These are phyloP conservation scores for Coemansia sp. DNA, from an alignment of 192 early-diverging fungal genomes.

Conservation along the genomic window DNA sequence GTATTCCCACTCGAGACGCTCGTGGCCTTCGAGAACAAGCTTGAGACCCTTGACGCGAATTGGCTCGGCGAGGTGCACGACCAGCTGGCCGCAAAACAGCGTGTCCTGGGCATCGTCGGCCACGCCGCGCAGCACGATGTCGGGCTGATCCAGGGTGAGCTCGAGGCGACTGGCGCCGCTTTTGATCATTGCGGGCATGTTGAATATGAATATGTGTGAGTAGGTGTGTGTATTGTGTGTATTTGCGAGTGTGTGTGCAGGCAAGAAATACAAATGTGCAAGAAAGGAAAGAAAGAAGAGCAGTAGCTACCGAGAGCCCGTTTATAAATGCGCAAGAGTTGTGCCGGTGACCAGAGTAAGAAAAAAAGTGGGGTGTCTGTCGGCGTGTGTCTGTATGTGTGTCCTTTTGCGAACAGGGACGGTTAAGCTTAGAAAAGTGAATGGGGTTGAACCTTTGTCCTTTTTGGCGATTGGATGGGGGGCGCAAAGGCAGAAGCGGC, in stretches of 20 bases:
- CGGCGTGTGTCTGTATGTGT: neutral
- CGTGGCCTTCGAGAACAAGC: slow-evolving; percentile 44
- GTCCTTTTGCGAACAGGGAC: neutral
- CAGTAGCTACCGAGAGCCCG: neutral
- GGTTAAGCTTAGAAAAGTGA: neutral
- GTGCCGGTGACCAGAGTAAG: neutral
- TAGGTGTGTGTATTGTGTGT: neutral
- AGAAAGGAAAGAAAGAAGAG: slow-evolving; percentile 2
- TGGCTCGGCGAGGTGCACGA: slow-evolving; percentile 51
- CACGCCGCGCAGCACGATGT: slow-evolving; percentile 52
- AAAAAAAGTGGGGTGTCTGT: neutral
- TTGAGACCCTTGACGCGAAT: slow-evolving; percentile 60
- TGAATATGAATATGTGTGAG: slow-evolving; percentile 2
- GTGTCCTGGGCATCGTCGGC: slow-evolving; percentile 40
- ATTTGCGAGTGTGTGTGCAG: neutral
- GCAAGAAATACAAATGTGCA: slow-evolving; percentile 2
- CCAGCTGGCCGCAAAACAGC: slow-evolving; percentile 60
- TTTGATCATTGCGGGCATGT: slow-evolving; percentile 26
- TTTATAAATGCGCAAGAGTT: slow-evolving; percentile 1
- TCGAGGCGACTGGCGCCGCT: slow-evolving; percentile 29
- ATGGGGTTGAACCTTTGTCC: neutral
- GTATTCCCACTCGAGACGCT: slow-evolving; percentile 52
- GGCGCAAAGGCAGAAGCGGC: neutral
- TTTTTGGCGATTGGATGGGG: neutral
- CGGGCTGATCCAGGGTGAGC: slow-evolving; percentile 54